Conservation (phyloP, 2,329 filamentous ascomycete species). For the Parasarocladium wereldwijsianum region DNA sequence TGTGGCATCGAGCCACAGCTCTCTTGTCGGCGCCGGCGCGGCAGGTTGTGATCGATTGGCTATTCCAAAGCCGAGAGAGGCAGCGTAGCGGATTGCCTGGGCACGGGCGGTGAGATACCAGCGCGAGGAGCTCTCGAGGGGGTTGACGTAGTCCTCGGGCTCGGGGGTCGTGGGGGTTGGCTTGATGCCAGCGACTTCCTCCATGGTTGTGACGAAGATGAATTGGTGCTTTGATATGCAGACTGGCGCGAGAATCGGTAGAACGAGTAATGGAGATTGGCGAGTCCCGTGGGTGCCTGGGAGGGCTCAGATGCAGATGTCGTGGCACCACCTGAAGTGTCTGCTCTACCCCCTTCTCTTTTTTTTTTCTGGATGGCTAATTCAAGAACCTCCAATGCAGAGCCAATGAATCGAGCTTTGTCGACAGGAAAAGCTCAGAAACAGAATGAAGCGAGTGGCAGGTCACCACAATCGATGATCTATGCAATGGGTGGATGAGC, state of each 20-base stretch:
- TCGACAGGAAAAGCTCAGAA: neutral
- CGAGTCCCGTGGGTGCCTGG: too few relatives aligned
- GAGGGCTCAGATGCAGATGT: too few relatives aligned
- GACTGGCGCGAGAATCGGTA: too few relatives aligned
- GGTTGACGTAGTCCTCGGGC: constrained; percentile 25
- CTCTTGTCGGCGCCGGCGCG: constrained; percentile 21
- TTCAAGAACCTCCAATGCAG: neutral
- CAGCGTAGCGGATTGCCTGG: constrained; percentile 27
- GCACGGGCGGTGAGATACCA: constrained; percentile 28
- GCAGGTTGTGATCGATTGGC: constrained; percentile 25
- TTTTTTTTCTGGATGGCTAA: neutral
- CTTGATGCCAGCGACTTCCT: constrained; percentile 13
- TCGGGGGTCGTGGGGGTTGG: constrained; percentile 16
- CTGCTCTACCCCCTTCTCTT: too few relatives aligned
- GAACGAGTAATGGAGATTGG: too few relatives aligned
- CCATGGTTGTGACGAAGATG: too few relatives aligned
- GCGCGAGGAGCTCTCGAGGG: constrained; percentile 26
- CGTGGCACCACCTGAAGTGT: too few relatives aligned
- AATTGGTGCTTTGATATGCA: too few relatives aligned
- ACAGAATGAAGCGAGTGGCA: too few relatives aligned
- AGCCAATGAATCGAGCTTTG: neutral
- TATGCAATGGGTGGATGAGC: too few relatives aligned
- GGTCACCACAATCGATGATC: too few relatives aligned
- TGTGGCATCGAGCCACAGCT: constrained; percentile 27
- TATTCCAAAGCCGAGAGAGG: constrained; percentile 26